Percentiles rank a stretch among this genome's conserved stretches.
Evolutionary conservation across 345 rosid species (phyloP).

Genomic region (Erysimum cheiranthoides): DNA sequence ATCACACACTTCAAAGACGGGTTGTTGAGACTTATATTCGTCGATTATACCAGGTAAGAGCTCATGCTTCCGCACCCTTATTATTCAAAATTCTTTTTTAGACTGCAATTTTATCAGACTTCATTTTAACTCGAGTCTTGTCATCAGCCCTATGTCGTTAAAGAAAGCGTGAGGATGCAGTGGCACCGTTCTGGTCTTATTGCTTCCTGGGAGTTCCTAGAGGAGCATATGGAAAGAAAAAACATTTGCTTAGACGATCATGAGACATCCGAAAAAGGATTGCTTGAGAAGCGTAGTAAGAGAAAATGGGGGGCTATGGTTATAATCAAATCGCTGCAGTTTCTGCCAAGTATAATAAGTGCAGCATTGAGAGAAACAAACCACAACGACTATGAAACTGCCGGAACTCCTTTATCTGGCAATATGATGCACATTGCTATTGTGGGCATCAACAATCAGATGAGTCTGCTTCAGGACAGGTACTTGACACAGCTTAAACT

Average conservation of each 20-base stretch:
- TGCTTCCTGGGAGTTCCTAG: slow-evolving; percentile 99
- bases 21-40: slow-evolving; percentile 97
- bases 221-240: slow-evolving; percentile 83
- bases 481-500: slow-evolving; percentile 41
- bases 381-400: slow-evolving; percentile 58
- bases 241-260: slow-evolving; percentile 61
- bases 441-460: slow-evolving; percentile 96
- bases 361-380: slow-evolving; percentile 83
- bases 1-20: slow-evolving; percentile 98
- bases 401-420: slow-evolving; percentile 62
- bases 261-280: slow-evolving; percentile 50
- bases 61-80: slow-evolving; percentile 19
- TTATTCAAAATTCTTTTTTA: slow-evolving; percentile 3
- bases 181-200: slow-evolving; percentile 97
- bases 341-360: slow-evolving; percentile 71
- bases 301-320: slow-evolving; percentile 99
- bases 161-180: slow-evolving; percentile 99
- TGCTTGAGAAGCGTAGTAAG: slow-evolving; percentile 75
- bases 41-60: slow-evolving; percentile 85
- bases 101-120: slow-evolving; percentile 34
- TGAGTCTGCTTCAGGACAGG: slow-evolving; percentile 99
- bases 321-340: slow-evolving; percentile 90
- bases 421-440: slow-evolving; percentile 98
- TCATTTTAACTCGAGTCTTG: slow-evolving; percentile 39
- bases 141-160: slow-evolving; percentile 90